phyloP scores from a whole-genome alignment of 768 basidiomycete genomes.

The Rhizopogon rudus region DNA sequence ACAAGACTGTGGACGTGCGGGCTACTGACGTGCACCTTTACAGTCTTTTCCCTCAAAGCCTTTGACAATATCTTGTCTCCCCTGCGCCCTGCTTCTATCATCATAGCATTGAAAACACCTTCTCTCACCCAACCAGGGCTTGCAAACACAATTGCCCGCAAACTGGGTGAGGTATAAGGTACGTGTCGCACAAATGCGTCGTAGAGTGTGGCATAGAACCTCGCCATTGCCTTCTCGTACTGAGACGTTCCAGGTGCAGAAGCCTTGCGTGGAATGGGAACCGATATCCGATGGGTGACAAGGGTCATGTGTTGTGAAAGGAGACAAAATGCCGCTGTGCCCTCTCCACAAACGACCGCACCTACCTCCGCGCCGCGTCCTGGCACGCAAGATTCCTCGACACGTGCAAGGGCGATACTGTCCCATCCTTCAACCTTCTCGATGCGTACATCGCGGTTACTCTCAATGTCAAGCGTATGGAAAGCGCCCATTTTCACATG shows the following conservation, averaged over 20 bases:
- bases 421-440: conserved; percentile 92
- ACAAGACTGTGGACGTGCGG: conserved; percentile 95
- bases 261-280: conserved; percentile 88
- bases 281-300: conserved; percentile 84
- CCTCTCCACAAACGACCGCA: conserved; percentile 95
- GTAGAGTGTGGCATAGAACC: conserved; percentile 82
- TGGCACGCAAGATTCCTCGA: conserved; percentile 87
- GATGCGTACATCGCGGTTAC: conserved; percentile 85
- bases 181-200: conserved; percentile 87
- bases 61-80: conserved; percentile 80
- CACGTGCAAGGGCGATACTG: conserved; percentile 72
- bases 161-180: conserved; percentile 64
- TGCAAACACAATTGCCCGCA: conserved; percentile 92
- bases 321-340: conserved; percentile 89
- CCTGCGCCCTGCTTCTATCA: conserved; percentile 73
- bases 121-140: conserved; percentile 97
- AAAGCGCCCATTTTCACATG: conserved; percentile 90
- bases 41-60: conserved; percentile 73
- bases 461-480: conserved; percentile 92
- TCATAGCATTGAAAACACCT: conserved; percentile 76
- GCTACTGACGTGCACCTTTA: conserved; percentile 89
- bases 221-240: conserved; percentile 86
- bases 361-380: conserved; percentile 95
- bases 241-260: conserved; percentile 75
- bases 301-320: conserved; percentile 97